Percentiles rank a stretch among this genome's conserved stretches.
Conservation (phyloP, 352 stramenopile species). For the Pythium dissimile region DNA sequence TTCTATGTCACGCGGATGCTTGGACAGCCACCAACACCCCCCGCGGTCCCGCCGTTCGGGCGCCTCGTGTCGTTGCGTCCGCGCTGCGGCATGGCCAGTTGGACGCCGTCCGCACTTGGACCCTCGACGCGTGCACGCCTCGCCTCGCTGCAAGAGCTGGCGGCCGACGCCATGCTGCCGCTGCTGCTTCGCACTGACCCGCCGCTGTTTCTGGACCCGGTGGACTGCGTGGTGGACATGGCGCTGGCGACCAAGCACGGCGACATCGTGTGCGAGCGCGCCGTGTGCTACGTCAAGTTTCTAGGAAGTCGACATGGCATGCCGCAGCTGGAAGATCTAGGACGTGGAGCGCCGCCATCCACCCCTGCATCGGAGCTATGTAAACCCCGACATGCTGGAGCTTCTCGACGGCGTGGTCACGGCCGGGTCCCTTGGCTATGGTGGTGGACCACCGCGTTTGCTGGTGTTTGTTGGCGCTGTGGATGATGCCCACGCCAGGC, state of each 20-base stretch:
- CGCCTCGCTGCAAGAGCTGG: not conserved
- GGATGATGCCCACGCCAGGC: not conserved
- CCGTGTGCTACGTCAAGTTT: not conserved
- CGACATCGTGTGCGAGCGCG: not conserved
- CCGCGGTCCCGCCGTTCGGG: too few relatives aligned
- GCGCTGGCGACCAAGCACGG: not conserved
- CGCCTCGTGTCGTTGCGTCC: too few relatives aligned
- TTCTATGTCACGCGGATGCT: too few relatives aligned
- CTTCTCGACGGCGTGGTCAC: not conserved
- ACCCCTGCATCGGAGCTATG: not conserved
- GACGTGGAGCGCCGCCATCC: not conserved
- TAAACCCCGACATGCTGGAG: not conserved
- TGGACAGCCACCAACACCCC: too few relatives aligned
- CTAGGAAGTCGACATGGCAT: too few relatives aligned
- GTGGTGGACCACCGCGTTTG: not conserved
- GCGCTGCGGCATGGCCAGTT: too few relatives aligned
- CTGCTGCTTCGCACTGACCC: not conserved
- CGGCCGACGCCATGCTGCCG: not conserved
- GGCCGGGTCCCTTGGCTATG: not conserved
- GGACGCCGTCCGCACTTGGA: too few relatives aligned
- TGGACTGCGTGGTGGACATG: not conserved
- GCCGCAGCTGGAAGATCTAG: too few relatives aligned
- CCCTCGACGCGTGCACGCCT: too few relatives aligned
- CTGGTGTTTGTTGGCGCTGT: not conserved
- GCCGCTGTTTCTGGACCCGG: not conserved